Evolutionary conservation across 1,139 yeast species (phyloP).

Genomic region (Yamadazyma atlantica): DNA sequence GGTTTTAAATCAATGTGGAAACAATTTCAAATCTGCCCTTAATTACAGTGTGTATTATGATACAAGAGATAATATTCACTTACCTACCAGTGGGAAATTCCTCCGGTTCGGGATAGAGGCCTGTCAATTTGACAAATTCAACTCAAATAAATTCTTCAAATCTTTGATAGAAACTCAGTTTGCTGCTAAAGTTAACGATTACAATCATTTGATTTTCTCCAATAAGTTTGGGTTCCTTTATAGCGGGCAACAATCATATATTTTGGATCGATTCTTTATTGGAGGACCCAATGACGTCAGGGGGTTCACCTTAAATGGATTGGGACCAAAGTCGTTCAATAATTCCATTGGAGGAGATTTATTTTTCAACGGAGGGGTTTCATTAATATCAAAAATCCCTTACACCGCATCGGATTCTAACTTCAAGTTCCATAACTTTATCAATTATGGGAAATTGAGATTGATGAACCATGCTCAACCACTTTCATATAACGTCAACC

Average conservation of each 20-base stretch:
- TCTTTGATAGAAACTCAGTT: constrained; percentile 47
- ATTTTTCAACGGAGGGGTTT: constrained; percentile 68
- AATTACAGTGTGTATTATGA: constrained; percentile 54
- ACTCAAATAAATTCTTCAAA: constrained; percentile 40
- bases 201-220: constrained; percentile 40
- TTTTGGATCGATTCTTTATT: constrained; percentile 59
- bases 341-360: constrained; percentile 78
- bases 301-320: constrained; percentile 72
- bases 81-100: constrained; percentile 60
- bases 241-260: constrained; percentile 33
- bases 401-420: constrained; percentile 53
- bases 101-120: constrained; percentile 58
- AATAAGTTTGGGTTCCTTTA: constrained; percentile 54
- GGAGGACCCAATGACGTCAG: constrained; percentile 86
- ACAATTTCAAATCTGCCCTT: constrained; percentile 58
- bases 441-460: constrained; percentile 69
- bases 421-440: constrained; percentile 66
- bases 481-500: constrained; percentile 17
- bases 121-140: constrained; percentile 41
- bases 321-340: constrained; percentile 77
- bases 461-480: constrained; percentile 5
- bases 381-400: constrained; percentile 68
- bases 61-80: constrained; percentile 52
- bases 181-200: constrained; percentile 26
- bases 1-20: constrained; percentile 52